These are phyloP conservation scores for Rhizopogon sp. DNA, from an alignment of 768 basidiomycete species.

Conservation along the genomic window DNA sequence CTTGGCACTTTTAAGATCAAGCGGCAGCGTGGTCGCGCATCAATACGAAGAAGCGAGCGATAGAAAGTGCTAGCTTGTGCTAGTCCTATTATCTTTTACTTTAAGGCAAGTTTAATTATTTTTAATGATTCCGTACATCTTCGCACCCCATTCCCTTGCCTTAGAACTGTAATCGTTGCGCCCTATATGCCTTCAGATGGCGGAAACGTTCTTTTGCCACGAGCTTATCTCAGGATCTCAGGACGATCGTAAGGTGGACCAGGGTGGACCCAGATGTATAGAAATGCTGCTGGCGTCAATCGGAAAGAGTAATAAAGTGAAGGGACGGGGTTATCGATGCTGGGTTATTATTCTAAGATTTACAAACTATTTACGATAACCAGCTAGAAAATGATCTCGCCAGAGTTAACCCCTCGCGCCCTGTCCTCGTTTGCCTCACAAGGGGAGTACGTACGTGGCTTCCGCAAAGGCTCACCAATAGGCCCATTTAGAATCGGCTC, in stretches of 20 bases:
- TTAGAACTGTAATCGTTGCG: neutral
- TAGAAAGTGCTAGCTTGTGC: neutral
- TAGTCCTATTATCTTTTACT: neutral
- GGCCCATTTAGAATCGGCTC: neutral
- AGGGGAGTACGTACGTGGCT: neutral
- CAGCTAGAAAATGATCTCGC: neutral
- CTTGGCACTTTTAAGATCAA: neutral
- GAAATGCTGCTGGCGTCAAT: neutral
- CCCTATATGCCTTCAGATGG: neutral
- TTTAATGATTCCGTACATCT: neutral
- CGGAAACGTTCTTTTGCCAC: neutral
- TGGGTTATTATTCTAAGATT: neutral
- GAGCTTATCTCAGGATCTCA: neutral
- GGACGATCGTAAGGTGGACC: neutral
- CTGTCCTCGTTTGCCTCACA: neutral
- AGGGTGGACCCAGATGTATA: neutral
- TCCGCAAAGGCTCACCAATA: conserved; percentile 1
- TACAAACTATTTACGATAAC: neutral
- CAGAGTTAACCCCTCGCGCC: neutral
- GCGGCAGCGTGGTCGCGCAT: neutral
- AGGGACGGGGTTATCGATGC: neutral
- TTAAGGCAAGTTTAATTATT: neutral
- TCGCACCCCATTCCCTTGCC: neutral
- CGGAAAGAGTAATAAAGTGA: neutral
- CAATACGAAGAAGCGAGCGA: neutral